A percentile compares a stretch with the other conserved stretches of the same genome.
Evolutionary conservation across 257 asterid genomes (phyloP).

Genomic region (Nicotiana noctiflora): DNA sequence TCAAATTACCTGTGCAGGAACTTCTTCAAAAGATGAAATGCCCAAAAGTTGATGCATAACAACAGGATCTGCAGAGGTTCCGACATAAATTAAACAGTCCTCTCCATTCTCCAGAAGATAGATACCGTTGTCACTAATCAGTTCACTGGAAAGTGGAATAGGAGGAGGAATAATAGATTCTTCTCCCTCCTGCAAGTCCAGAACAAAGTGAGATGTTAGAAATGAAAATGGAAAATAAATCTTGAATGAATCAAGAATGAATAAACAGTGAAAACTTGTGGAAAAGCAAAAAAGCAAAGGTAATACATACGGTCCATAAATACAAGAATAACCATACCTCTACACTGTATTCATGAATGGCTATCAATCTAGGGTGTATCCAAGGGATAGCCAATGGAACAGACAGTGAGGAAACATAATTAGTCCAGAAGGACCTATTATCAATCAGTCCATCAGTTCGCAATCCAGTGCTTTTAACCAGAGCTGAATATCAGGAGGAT

Average conservation of each 20-base stretch:
- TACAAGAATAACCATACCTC: constrained; percentile 32
- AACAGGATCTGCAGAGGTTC: constrained; percentile 48
- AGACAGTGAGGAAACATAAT: constrained; percentile 67
- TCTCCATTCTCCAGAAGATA: constrained; percentile 95
- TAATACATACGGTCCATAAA: too few species aligned
- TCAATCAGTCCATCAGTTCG: constrained; percentile 78
- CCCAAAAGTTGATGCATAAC: constrained; percentile 56
- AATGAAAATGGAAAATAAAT: background rate
- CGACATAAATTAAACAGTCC: constrained; percentile 79
- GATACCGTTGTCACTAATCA: constrained; percentile 59
- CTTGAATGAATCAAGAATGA: background rate
- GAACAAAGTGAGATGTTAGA: background rate
- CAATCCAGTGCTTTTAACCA: constrained; percentile 76
- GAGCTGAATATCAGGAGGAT: constrained; percentile 35
- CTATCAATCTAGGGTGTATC: constrained; percentile 85
- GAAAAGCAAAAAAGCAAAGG: background rate
- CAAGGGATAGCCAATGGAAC: constrained; percentile 71
- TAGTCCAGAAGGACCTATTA: constrained; percentile 87
- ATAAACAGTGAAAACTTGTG: background rate
- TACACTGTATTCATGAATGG: constrained; percentile 71
- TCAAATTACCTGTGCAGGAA: constrained; percentile 58
- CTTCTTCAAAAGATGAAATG: constrained; percentile 66
- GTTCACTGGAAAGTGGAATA: constrained; percentile 76
- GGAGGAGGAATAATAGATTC: constrained; percentile 54
- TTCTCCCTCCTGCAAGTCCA: constrained; percentile 55